Base-by-base conservation (phyloP, 192 early-diverging fungal genomes). In the Coemansia sp. region DNA sequence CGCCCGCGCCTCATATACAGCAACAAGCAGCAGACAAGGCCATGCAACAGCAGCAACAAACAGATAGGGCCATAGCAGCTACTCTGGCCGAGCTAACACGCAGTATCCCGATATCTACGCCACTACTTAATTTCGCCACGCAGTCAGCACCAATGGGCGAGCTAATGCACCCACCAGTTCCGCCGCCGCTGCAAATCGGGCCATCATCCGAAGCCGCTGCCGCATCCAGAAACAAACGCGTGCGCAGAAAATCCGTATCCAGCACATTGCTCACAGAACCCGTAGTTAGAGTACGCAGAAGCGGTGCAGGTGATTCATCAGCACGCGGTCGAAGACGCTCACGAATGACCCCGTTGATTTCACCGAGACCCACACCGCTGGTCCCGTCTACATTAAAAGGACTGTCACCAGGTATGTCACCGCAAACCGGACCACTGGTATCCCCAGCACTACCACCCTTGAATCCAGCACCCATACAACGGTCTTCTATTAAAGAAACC, bases 71-170 rank as follows among this genome's bases (percentile, higher is more conserved):
- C 12, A 61, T 61, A 30, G 38, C 61, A 28, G 55, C 38, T 30
- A 42, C 49, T 25, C 42, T 38, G 56, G 17, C 60, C 38, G 32
- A 42, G 22, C 60, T 42, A 28, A 48, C 60, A 2, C 25, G 40
- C 29, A 32, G 18, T 5, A 62, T 51, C 17, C 61, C 61, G 28
- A 16, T 33, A 6, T 8, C 48, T 4, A 52, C 36, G 49, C 40
- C 64, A 36, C 33, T 74, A 31, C 25, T 68, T 18, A 22, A 38
- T 17, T 67, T 69, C 48, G 45, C 56, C 3, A 69, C 69, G 45
- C 77, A 80, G 54, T 80, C 77, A 11, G 77, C 77, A 38, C 77
- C 77, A 1, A 66, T 71, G 65, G 18, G 38, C 38, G 63, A 80
- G 60, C 67, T 80, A 31, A 61, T 72, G 31, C 77, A 73, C 22